phyloP scores from a whole-genome alignment of 192 early-diverging fungal genomes.

The Endogone sp. region DNA sequence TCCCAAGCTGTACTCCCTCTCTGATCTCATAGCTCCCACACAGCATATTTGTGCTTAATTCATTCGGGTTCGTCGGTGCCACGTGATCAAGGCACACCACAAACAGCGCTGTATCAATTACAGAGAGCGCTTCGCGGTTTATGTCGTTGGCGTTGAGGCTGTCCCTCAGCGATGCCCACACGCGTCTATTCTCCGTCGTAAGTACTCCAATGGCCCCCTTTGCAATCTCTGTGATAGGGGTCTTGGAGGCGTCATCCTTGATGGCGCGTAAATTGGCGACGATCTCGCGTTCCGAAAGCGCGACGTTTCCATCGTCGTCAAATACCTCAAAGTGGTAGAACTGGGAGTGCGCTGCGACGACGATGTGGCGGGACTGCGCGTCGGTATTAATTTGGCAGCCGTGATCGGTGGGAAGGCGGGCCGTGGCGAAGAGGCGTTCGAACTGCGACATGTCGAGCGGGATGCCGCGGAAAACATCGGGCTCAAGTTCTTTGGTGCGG shows the following conservation, averaged over 20 bases:
- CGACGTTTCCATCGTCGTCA: constrained; percentile 46
- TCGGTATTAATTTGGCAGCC: constrained; percentile 34
- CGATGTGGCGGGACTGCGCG: constrained; percentile 49
- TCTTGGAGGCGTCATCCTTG: constrained; percentile 42
- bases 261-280: constrained; percentile 64
- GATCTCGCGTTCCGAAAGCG: constrained; percentile 58
- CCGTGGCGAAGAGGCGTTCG: constrained; percentile 70
- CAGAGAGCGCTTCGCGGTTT: constrained; percentile 53
- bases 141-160: constrained; percentile 45
- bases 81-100: constrained; percentile 76
- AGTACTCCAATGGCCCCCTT: constrained; percentile 66
- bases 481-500: constrained; percentile 48
- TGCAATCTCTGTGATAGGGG: constrained; percentile 44
- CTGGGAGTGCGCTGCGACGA: constrained; percentile 71
- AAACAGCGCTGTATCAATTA: constrained; percentile 72
- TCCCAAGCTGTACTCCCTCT: constrained; percentile 40
- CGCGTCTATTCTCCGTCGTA: constrained; percentile 72
- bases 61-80: constrained; percentile 27
- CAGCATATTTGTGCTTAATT: constrained; percentile 42
- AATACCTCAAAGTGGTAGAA: constrained; percentile 72
- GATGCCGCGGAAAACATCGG: constrained; percentile 59
- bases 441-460: constrained; percentile 85
- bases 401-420: constrained; percentile 62
- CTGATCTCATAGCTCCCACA: constrained; percentile 45
- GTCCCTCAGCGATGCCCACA: constrained; percentile 63